Percentiles rank a stretch among this genome's conserved stretches.
Conservation (phyloP, 768 basidiomycete genomes). For the Lactarius deliciosus region DNA sequence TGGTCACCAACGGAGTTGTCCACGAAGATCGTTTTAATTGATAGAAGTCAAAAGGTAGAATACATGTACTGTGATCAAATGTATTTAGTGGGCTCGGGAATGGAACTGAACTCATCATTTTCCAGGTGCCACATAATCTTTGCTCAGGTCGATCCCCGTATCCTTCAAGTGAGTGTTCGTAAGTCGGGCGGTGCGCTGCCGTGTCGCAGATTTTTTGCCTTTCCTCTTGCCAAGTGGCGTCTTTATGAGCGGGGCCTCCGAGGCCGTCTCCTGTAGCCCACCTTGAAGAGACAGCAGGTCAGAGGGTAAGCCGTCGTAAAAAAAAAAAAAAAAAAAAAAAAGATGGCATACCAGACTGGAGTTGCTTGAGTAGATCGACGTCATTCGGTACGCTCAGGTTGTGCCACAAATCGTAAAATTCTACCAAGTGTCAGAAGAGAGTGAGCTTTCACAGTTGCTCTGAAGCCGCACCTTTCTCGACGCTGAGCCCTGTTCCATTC, state of each 20-base stretch:
- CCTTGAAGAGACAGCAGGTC: constrained; percentile 42
- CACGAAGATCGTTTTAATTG: not conserved
- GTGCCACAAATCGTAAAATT: constrained; percentile 89
- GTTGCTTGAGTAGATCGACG: constrained; percentile 74
- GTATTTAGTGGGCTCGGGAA: not conserved
- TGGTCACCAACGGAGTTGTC: not conserved
- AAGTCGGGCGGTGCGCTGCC: constrained; percentile 76
- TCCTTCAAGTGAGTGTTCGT: constrained; percentile 88
- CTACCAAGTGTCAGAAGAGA: constrained; percentile 41
- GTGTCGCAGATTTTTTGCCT: constrained; percentile 70
- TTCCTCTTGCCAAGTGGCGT: constrained; percentile 65
- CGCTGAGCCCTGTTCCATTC: constrained; percentile 63
- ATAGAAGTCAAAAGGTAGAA: not conserved
- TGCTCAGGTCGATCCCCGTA: constrained; percentile 74
- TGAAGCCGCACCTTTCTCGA: constrained; percentile 69
- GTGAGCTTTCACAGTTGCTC: not conserved
- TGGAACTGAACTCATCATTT: constrained; percentile 13
- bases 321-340: too few relatives aligned
- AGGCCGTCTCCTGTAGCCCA: constrained; percentile 77
- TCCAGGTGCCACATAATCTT: constrained; percentile 55
- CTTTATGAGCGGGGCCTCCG: constrained; percentile 57
- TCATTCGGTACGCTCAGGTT: constrained; percentile 81
- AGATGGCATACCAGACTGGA: constrained; percentile 59
- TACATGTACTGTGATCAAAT: not conserved
- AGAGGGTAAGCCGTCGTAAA: not conserved